Percentiles rank a stretch among this genome's conserved stretches.
Evolutionary conservation across 768 basidiomycete species (phyloP).

Genomic region (Sistotremastrum niveocremeum): DNA sequence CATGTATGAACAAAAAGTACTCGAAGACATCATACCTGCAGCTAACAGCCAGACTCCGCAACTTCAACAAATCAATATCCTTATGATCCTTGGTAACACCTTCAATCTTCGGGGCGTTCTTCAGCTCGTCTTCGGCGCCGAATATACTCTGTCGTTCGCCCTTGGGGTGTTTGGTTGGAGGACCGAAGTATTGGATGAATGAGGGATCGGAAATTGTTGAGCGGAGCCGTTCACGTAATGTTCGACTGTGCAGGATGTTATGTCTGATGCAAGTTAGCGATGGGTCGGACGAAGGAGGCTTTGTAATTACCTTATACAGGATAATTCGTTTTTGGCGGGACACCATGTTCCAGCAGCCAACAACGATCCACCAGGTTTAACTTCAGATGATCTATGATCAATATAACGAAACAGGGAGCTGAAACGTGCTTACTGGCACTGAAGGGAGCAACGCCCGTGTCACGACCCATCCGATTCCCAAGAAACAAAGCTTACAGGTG

Average conservation of each 20-base stretch:
- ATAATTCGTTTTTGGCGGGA: slow-evolving; percentile 66
- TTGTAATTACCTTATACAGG: slow-evolving; percentile 45
- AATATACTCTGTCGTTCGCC: slow-evolving; percentile 67
- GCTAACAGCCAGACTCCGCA: slow-evolving; percentile 61
- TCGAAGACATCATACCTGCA: slow-evolving; percentile 31
- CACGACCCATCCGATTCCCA: background rate
- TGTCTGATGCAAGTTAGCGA: slow-evolving; percentile 23
- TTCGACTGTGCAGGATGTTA: slow-evolving; percentile 36
- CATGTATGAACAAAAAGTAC: background rate
- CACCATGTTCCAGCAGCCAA: slow-evolving; percentile 76
- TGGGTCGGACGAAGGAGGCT: background rate
- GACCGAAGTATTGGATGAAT: slow-evolving; percentile 71
- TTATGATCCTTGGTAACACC: slow-evolving; percentile 73
- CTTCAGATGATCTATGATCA: slow-evolving; percentile 22
- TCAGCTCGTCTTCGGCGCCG: slow-evolving; percentile 77
- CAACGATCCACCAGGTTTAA: slow-evolving; percentile 52
- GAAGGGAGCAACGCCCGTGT: background rate
- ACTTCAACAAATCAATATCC: slow-evolving; percentile 90
- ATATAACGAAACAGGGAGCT: background rate
- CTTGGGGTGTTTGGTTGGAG: slow-evolving; percentile 44
- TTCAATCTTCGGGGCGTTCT: slow-evolving; percentile 64
- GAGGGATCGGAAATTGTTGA: slow-evolving; percentile 47
- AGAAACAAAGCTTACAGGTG: slow-evolving; percentile 37
- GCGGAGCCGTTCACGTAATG: slow-evolving; percentile 46
- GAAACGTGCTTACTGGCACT: slow-evolving; percentile 7